Base-by-base conservation (phyloP, 1,284 basidiomycete genomes). In the Marasmius fiardii region DNA sequence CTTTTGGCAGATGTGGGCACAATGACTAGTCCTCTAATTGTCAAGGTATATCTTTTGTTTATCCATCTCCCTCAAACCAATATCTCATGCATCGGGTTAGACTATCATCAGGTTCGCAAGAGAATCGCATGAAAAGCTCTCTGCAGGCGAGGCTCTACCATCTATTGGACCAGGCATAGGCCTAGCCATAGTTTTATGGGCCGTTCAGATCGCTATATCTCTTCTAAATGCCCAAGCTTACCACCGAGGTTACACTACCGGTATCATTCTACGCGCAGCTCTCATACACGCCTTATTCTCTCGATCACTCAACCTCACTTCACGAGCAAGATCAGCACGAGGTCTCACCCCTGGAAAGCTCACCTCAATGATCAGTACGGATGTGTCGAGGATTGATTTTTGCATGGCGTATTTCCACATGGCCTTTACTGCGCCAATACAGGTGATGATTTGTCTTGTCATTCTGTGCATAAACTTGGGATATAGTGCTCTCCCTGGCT, bases 331-430 rank as follows among this genome's bases (percentile, higher is more conserved):
- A 20, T 53, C 52, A 28, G 41, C 52, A 3, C 41, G 52, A 18
- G 52, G 52, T 34, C 33, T 44, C 16, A 53, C 52, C 16, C 28
- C 52, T 18, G 52, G 52, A 8, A 53, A 31, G 33, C 41, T 53
- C 24, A 53, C 52, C 12, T 53, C 52, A 1, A 33, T 53, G 35
- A 53, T 53, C 16, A 53, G 52, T 45, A 44, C 52, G 23, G 52
- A 53, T 31, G 41, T 53, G n/a, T 53, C 52, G 41, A 53, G 52
- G n/a, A 53, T 53, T 33, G 52, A 53, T 34, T 53, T 53, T 14
- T 53, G 52, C 43, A 33, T 44, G 43, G 41, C 52, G 2, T 53
- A 53, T 31, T 53, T 45, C 23, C 52, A 53, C 33, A 53, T 53
- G 52, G 52, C 43, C 3, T 53, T 53, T n/a, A 53, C 52, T 18